Conservation (phyloP, 257 asterid genomes). For the Solanum tarijense region DNA sequence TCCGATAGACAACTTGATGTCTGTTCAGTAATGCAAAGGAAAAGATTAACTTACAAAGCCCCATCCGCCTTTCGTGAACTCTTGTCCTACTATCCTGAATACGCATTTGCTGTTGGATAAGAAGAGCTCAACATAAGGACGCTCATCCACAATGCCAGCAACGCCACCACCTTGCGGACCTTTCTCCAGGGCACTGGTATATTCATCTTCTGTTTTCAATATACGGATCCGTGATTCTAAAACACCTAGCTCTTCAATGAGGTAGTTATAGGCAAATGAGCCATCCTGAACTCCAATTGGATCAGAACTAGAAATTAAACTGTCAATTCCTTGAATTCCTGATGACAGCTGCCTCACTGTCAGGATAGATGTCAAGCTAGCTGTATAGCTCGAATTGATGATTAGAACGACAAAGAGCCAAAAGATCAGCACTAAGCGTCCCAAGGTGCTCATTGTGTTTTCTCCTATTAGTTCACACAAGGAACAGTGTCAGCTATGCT, state of each 20-base stretch:
- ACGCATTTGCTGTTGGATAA: slow-evolving; percentile 56
- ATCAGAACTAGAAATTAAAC: slow-evolving; percentile 47
- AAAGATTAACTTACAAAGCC: slow-evolving; percentile 62
- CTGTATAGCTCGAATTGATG: slow-evolving; percentile 92
- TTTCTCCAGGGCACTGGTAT: slow-evolving; percentile 26
- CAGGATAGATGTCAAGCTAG: slow-evolving; percentile 94
- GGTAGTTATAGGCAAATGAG: slow-evolving; percentile 66
- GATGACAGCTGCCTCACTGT: slow-evolving; percentile 80
- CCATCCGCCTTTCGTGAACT: slow-evolving; percentile 93
- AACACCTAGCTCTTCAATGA: slow-evolving; percentile 46
- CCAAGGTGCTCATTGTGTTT: slow-evolving; percentile 84
- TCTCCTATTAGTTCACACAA: slow-evolving; percentile 42
- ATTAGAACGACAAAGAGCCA: slow-evolving; percentile 97
- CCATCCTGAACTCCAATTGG: slow-evolving; percentile 95
- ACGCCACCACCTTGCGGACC: slow-evolving; percentile 83
- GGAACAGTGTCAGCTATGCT: neutral
- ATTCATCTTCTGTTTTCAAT: slow-evolving; percentile 59
- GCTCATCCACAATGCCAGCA: slow-evolving; percentile 89
- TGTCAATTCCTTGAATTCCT: slow-evolving; percentile 70
- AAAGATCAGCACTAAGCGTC: slow-evolving; percentile 67
- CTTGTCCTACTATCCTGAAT: slow-evolving; percentile 65
- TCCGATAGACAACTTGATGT: neutral
- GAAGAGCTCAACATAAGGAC: slow-evolving; percentile 70
- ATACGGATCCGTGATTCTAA: slow-evolving; percentile 55
- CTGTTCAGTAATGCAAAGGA: neutral